These are phyloP conservation scores for Lenwebbia sp. DNA, from an alignment of 345 rosid genomes.

Conservation along the genomic window DNA sequence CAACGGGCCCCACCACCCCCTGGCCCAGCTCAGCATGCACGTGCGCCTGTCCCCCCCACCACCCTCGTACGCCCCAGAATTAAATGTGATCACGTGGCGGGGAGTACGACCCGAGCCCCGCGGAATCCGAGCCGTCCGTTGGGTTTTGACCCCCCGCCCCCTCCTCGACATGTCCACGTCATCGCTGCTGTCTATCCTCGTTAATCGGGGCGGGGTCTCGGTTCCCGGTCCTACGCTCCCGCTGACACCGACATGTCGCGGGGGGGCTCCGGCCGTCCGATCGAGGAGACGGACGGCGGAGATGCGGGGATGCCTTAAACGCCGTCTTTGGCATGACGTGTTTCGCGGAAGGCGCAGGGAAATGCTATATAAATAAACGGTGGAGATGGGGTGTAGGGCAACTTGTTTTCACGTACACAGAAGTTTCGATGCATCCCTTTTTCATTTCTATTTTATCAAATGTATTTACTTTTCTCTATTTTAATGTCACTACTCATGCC, in stretches of 20 bases:
- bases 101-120: neutral
- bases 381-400: neutral
- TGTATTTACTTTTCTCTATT: neutral
- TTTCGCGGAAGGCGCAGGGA: constrained; percentile 19
- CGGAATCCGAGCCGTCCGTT: constrained; percentile 7
- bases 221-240: constrained; percentile 30
- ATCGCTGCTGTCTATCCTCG: neutral
- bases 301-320: constrained; percentile 25
- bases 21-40: neutral
- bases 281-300: constrained; percentile 9
- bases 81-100: neutral
- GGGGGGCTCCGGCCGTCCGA: constrained; percentile 12
- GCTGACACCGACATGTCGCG: constrained; percentile 50
- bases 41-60: neutral
- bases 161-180: neutral
- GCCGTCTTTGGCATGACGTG: constrained; percentile 31
- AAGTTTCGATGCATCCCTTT: neutral
- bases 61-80: neutral
- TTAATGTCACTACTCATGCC: neutral
- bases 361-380: constrained; percentile 8
- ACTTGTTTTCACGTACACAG: neutral
- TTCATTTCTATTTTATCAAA: neutral
- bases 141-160: neutral
- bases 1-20: neutral
- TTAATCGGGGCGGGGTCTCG: neutral